phyloP scores from a whole-genome alignment of 78 protist genomes.

The slime mould (Dictyostelium discoideum) region DNA sequence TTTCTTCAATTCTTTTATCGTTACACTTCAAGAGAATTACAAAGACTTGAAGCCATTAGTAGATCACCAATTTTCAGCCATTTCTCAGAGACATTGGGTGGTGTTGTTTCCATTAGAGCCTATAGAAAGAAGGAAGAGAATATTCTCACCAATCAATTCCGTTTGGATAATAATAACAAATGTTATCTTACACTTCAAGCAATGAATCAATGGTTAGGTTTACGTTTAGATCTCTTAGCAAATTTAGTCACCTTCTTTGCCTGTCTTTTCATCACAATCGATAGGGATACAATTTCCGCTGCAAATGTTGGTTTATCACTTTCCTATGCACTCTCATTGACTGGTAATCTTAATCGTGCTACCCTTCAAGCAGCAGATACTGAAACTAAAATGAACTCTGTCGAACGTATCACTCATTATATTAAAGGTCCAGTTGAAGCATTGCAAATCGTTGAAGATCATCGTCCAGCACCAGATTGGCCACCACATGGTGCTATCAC shows the following conservation, averaged over 20 bases:
- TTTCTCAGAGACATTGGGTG: constrained; percentile 87
- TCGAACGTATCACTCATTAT: constrained; percentile 81
- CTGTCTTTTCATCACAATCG: constrained; percentile 59
- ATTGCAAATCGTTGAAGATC: constrained; percentile 8
- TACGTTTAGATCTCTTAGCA: constrained; percentile 88
- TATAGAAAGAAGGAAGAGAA: constrained; percentile 37
- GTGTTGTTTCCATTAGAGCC: constrained; percentile 78
- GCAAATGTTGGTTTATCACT: constrained; percentile 84
- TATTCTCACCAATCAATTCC: background rate
- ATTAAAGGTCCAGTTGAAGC: constrained; percentile 76
- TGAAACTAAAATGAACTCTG: constrained; percentile 81
- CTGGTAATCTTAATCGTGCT: constrained; percentile 52
- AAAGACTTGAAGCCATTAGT: constrained; percentile 87
- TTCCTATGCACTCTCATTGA: constrained; percentile 73
- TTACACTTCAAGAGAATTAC: constrained; percentile 83
- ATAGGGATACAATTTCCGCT: constrained; percentile 2
- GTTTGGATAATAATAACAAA: constrained; percentile 37
- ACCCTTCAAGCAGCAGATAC: constrained; percentile 75
- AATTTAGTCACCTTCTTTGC: constrained; percentile 80
- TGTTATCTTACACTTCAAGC: constrained; percentile 53
- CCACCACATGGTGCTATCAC: constrained; percentile 83
- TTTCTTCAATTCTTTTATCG: constrained; percentile 58
- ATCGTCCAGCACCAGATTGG: constrained; percentile 71
- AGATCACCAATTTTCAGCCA: constrained; percentile 90
- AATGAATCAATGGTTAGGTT: constrained; percentile 77